Evolutionary conservation across 148 eudicot species (phyloP).

Genomic region (Vaccinium darrowii): DNA sequence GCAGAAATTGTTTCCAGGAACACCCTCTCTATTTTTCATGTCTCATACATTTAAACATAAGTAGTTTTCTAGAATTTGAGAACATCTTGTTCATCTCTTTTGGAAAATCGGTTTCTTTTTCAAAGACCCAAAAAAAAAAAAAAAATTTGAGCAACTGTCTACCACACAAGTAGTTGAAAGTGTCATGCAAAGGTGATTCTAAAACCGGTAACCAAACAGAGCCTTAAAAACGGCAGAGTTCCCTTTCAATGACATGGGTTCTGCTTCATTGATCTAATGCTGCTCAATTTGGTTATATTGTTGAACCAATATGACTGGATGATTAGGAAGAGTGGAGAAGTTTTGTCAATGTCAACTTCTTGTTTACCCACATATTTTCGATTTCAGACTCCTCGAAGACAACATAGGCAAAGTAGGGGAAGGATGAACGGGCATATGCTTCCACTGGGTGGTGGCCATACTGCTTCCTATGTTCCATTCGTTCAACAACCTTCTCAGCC

Average conservation of each 20-base stretch:
- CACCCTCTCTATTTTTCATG: not conserved
- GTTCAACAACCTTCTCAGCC: conserved; percentile 27
- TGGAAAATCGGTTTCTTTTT: not conserved
- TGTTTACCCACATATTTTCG: not conserved
- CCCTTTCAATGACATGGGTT: not conserved
- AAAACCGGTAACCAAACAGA: not conserved
- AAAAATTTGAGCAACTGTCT: not conserved
- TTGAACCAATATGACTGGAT: not conserved
- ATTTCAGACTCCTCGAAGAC: conserved; percentile 46
- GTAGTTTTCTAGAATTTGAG: too few species aligned
- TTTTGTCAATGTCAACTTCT: not conserved
- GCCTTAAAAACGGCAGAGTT: not conserved
- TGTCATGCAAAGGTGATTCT: not conserved
- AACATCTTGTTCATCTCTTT: not conserved
- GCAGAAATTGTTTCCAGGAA: not conserved
- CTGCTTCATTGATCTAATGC: not conserved
- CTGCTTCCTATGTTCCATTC: conserved; percentile 21
- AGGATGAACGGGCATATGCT: conserved; percentile 40
- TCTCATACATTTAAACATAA: too few species aligned
- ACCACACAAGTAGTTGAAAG: not conserved
- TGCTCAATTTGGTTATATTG: not conserved
- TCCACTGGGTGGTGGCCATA: conserved; percentile 32
- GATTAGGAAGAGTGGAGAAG: not conserved
- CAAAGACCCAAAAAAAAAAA: not conserved
- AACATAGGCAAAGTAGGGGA: conserved; percentile 43